Evolutionary conservation across 352 stramenopile genomes (phyloP).

Genomic region (Phytophthora constricta): DNA sequence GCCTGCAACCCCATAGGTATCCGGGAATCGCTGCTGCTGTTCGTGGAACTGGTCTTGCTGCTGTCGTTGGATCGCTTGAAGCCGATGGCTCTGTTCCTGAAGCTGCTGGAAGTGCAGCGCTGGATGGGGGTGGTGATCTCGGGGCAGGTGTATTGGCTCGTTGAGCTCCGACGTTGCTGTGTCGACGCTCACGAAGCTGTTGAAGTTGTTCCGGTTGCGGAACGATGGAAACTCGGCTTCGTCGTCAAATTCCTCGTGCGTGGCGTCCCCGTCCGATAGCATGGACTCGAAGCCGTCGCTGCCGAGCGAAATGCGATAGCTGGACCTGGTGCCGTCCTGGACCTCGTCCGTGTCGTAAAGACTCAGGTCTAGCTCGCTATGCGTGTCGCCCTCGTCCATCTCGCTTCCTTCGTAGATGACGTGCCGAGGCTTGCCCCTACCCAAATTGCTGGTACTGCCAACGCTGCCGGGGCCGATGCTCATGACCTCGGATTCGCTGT

Average conservation of each 20-base stretch:
- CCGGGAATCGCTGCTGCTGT: conserved; percentile 28
- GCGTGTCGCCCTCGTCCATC: conserved; percentile 39
- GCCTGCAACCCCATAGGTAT: conserved; percentile 28
- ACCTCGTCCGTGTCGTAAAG: conserved; percentile 67
- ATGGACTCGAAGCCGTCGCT: conserved; percentile 41
- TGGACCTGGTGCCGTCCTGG: conserved; percentile 12
- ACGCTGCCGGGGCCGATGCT: conserved; percentile 32
- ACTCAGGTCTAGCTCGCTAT: conserved; percentile 69
- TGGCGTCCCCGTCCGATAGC: conserved; percentile 12
- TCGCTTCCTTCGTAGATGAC: conserved; percentile 38
- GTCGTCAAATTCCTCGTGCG: conserved; percentile 25
- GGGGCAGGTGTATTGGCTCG: conserved; percentile 10
- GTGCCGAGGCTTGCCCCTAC: conserved; percentile 24
- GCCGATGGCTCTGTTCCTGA: conserved; percentile 27
- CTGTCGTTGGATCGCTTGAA: conserved; percentile 32
- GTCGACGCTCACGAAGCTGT: conserved; percentile 44
- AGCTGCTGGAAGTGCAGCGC: conserved; percentile 29
- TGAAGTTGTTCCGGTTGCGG: conserved; percentile 25
- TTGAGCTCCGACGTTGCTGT: conserved; percentile 21
- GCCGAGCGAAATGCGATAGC: conserved; percentile 38
- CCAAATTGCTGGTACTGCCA: conserved; percentile 25
- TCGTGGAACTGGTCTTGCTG: conserved; percentile 32
- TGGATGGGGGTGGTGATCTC: not conserved
- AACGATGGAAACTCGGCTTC: conserved; percentile 14
- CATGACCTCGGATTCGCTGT: conserved; percentile 31